Evolutionary conservation across 768 basidiomycete genomes (phyloP).

Genomic region (Ramaria rubella): DNA sequence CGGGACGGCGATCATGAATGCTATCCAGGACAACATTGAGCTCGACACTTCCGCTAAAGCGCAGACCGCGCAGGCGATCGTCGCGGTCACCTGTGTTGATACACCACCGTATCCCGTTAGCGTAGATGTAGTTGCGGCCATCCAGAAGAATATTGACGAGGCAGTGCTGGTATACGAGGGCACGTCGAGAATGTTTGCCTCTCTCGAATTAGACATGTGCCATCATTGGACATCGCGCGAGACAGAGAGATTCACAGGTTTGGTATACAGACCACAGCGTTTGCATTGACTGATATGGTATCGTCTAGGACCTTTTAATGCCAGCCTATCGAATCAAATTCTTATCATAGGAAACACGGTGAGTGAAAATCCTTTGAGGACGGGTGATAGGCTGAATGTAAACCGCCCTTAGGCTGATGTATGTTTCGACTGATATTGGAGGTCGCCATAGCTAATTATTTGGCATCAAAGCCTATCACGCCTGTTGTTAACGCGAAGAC

Average conservation of each 20-base stretch:
- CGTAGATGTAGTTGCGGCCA: constrained; percentile 12
- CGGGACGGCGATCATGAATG: constrained; percentile 19
- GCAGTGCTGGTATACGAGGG: constrained; percentile 17
- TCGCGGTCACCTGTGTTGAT: constrained; percentile 29
- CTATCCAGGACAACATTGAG: constrained; percentile 13
- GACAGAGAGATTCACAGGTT: constrained; percentile 15
- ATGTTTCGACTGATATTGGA: background rate
- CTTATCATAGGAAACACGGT: constrained; percentile 17
- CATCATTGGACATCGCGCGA: constrained; percentile 14
- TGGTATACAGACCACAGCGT: no score
- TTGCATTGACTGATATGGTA: background rate
- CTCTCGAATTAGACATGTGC: constrained; percentile 20
- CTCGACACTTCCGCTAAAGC: constrained; percentile 13
- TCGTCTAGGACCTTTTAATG: constrained; percentile 15
- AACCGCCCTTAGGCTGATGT: background rate
- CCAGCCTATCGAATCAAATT: constrained; percentile 13
- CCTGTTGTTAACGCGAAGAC: constrained; percentile 21
- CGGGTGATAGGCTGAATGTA: background rate
- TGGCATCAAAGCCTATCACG: constrained; percentile 22
- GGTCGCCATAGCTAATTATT: background rate
- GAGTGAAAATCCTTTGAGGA: background rate
- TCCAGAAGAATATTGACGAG: constrained; percentile 21
- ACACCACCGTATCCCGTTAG: constrained; percentile 16
- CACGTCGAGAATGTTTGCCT: constrained; percentile 16
- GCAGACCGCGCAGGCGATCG: constrained; percentile 17